Evolutionary conservation across 2,329 filamentous ascomycete genomes (phyloP), one percentile per base, ranked within the genome.

Genomic region (Lachnellula suecica): DNA sequence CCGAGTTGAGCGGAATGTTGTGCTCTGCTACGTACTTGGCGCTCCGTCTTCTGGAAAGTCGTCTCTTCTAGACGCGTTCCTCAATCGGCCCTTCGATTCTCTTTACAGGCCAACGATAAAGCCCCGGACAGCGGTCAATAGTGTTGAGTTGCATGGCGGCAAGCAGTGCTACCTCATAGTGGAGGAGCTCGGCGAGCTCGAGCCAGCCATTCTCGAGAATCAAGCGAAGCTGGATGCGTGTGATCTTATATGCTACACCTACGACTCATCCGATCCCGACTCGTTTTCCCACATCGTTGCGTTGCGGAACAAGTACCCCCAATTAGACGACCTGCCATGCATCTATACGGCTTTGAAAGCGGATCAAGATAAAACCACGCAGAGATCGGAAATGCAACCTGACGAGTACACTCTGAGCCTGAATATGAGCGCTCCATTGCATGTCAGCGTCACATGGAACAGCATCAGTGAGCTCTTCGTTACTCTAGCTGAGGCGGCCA

Each of bases 121-220:
- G 66, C 91, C 94, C 2, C 88, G 91, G 10, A 89, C 90, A 4
- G 92, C 91, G 0, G 94, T 99, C 59, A 97, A 99, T 69, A 96
- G 90, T 52, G 94, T 99, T 17, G 94, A 99, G 68, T 81, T 99
- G 1, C 91, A 91, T 42, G 94, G 94, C 9, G 94, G 94, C 47
- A 96, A 96, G 69, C 94, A 99, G 72, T 96, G 92, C 70, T 97
- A 99, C 67, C 79, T 99, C 29, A 97, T 99, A 53, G 78, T 97
- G 22, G 90, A 96, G 66, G 94, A 99, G 71, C 85, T 97, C 1
- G 94, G 94, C 29, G 91, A 97, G 70, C 78, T 96, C n/a, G 94
- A 97, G 70, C 88, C 91, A 0, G 94, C 94, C 11, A 91, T 97
- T 49, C 77, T 99, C 3, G 94, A 97, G 51, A 99, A 99, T 66